Conservation (phyloP, 1,284 basidiomycete species). For the Apiotrichum gamsii region DNA sequence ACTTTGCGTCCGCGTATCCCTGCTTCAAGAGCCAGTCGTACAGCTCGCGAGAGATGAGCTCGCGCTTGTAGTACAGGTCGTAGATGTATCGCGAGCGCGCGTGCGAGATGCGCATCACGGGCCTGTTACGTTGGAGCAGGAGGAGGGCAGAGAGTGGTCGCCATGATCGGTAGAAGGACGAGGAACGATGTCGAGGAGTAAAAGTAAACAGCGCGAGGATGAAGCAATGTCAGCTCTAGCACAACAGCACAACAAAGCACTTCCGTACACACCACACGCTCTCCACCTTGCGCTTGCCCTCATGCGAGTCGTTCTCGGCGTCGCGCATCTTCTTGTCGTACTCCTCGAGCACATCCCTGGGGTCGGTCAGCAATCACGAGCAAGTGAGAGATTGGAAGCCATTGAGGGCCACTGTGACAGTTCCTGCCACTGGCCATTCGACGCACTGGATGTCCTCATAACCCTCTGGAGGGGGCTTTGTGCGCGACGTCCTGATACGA, state of each 20-base stretch:
- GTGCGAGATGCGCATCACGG: conserved; percentile 96
- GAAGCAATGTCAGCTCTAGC: neutral
- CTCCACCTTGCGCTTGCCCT: conserved; percentile 95
- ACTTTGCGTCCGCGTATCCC: conserved; percentile 96
- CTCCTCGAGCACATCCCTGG: conserved; percentile 74
- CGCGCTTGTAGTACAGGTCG: conserved; percentile 97
- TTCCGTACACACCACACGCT: conserved; percentile 68
- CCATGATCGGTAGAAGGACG: no score
- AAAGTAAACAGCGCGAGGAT: neutral
- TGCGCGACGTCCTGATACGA: conserved; percentile 87
- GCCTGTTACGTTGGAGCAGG: no score
- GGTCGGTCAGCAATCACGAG: conserved; percentile 66
- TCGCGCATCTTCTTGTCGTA: conserved; percentile 96
- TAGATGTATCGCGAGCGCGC: conserved; percentile 94
- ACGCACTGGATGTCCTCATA: conserved; percentile 84
- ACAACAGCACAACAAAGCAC: neutral
- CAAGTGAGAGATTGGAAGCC: neutral
- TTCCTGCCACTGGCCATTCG: no score
- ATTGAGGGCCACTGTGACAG: no score
- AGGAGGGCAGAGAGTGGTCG: no score
- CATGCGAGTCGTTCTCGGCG: conserved; percentile 94
- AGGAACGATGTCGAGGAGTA: no score
- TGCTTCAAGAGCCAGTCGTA: conserved; percentile 99
- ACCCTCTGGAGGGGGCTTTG: conserved; percentile 93
- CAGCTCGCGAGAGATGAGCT: conserved; percentile 85